Evolutionary conservation across 306 rosid species (phyloP).

Genomic region (Abrus pulchellus): DNA sequence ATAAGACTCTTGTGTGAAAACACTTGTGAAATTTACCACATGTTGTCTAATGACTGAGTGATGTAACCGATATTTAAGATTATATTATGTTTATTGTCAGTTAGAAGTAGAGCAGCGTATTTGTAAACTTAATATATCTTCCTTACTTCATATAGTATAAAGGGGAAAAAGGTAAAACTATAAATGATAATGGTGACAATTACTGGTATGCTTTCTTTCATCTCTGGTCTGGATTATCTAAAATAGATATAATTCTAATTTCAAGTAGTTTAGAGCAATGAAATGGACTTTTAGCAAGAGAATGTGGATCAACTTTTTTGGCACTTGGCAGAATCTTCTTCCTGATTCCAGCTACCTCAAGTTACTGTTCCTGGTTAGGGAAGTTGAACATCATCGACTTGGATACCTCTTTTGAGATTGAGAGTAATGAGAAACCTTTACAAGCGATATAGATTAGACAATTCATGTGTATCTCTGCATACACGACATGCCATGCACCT

Average conservation of each 20-base stretch:
- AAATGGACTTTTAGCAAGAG: constrained; percentile 39
- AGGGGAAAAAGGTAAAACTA: neutral
- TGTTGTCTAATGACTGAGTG: constrained; percentile 17
- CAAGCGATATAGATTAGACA: constrained; percentile 42
- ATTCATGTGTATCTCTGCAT: constrained; percentile 46
- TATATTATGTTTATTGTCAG: neutral
- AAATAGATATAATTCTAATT: constrained; percentile 34
- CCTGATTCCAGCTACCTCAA: constrained; percentile 48
- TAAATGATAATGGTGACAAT: constrained; percentile 14
- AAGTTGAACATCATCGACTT: constrained; percentile 42
- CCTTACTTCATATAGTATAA: neutral
- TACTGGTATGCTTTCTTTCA: constrained; percentile 41
- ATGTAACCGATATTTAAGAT: neutral
- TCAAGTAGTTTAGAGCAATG: constrained; percentile 41
- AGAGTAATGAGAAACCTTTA: constrained; percentile 16
- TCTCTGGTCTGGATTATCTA: constrained; percentile 41
- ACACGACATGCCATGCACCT: constrained; percentile 45
- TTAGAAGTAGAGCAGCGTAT: neutral
- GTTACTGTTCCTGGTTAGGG: constrained; percentile 48
- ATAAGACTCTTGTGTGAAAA: neutral
- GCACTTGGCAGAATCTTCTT: constrained; percentile 53
- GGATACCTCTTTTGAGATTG: constrained; percentile 31
- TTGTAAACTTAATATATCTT: constrained; percentile 6
- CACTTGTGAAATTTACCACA: constrained; percentile 33
- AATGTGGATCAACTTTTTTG: constrained; percentile 49